phyloP scores from a whole-genome alignment of 169 alveolate species.

The Plasmodium chabaudi region DNA sequence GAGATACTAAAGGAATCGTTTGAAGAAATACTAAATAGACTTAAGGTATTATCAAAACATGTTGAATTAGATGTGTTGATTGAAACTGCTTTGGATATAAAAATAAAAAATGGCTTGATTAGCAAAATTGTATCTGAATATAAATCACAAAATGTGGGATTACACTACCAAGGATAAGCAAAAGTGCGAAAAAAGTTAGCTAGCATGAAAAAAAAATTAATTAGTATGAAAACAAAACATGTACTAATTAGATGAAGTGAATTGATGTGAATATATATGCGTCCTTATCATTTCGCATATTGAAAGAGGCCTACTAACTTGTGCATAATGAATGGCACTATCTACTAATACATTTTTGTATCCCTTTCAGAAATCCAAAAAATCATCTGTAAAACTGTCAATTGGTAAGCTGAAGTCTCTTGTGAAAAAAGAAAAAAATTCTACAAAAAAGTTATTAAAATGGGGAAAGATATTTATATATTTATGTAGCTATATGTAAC shows the following conservation, averaged over 20 bases:
- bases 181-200: neutral
- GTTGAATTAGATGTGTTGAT: conserved; percentile 12
- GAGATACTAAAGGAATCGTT: conserved; percentile 25
- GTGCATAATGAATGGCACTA: neutral
- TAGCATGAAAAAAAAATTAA: neutral
- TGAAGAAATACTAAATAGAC: conserved; percentile 32
- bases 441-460: neutral
- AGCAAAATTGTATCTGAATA: neutral
- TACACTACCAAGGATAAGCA: neutral
- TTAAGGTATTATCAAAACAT: conserved; percentile 45
- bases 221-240: too few species aligned
- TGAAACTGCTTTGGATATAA: conserved; percentile 34
- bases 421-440: conserved; percentile 44
- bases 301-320: neutral
- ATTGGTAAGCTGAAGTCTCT: conserved; percentile 25
- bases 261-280: neutral
- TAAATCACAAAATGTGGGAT: neutral
- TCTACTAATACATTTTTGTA: neutral
- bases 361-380: conserved; percentile 19
- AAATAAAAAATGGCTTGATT: conserved; percentile 6
- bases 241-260: too few species aligned
- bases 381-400: conserved; percentile 58
- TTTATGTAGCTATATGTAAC: neutral
- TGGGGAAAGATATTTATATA: neutral
- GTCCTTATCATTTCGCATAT: neutral